These are phyloP conservation scores for Eucalyptus caleyi DNA, from an alignment of 345 rosid genomes.

Conservation along the genomic window DNA sequence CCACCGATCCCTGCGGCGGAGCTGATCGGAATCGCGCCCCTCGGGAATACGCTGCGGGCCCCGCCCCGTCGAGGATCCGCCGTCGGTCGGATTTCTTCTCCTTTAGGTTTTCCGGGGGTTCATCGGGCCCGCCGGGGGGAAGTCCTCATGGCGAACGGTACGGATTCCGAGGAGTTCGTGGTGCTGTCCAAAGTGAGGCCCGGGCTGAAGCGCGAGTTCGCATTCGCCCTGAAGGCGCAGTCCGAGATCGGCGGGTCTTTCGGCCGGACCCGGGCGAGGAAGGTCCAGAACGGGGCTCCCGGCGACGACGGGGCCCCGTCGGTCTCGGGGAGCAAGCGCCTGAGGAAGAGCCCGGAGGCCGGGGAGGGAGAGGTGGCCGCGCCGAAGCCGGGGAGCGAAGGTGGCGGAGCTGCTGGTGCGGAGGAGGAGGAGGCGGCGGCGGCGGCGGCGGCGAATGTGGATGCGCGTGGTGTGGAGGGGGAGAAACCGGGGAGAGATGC, in stretches of 20 bases:
- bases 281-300: neutral
- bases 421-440: neutral
- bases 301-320: neutral
- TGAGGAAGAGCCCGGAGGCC: conserved; percentile 9
- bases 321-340: conserved; percentile 5
- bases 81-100: neutral
- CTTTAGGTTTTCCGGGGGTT: neutral
- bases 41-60: neutral
- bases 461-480: neutral
- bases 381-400: neutral
- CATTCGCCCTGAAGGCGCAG: conserved; percentile 67
- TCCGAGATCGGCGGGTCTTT: conserved; percentile 72
- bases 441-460: neutral
- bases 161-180: conserved; percentile 37
- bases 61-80: neutral
- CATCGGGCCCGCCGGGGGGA: neutral
- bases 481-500: neutral
- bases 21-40: neutral
- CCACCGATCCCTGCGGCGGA: neutral
- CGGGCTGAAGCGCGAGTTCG: conserved; percentile 78
- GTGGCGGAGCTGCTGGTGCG: neutral
- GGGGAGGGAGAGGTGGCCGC: neutral
- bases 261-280: conserved; percentile 68
- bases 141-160: conserved; percentile 40
- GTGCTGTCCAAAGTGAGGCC: conserved; percentile 48